These are phyloP conservation scores for Knoxia roxburghii DNA, from an alignment of 257 asterid genomes.

Conservation along the genomic window DNA sequence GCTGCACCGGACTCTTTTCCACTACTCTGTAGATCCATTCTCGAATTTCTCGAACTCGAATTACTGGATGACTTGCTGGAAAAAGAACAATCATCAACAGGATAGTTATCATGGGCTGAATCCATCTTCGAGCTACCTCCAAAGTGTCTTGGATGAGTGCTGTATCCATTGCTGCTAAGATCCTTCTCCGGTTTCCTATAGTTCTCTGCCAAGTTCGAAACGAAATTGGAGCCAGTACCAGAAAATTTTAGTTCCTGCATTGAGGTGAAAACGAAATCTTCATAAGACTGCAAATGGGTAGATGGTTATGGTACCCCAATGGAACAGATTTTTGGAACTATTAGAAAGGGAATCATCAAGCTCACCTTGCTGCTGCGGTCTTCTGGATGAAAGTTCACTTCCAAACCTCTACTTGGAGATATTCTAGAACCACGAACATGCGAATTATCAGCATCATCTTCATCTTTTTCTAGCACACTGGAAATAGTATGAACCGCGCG, in stretches of 20 bases:
- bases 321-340: too few species aligned
- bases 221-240: conserved; percentile 29
- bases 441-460: conserved; percentile 32
- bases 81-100: conserved; percentile 31
- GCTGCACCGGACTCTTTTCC: conserved; percentile 30
- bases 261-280: conserved; percentile 3
- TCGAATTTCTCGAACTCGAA: conserved; percentile 22
- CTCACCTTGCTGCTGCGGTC: conserved; percentile 49
- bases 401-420: conserved; percentile 28
- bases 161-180: conserved; percentile 27
- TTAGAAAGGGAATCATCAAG: conserved; percentile 5
- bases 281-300: not conserved
- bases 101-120: conserved; percentile 31
- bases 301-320: too few species aligned
- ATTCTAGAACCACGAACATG: conserved; percentile 23
- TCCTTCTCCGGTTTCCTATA: conserved; percentile 26
- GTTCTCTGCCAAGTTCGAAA: conserved; percentile 32
- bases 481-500: conserved; percentile 44
- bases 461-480: conserved; percentile 29
- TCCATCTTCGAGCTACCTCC: conserved; percentile 27
- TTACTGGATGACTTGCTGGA: conserved; percentile 37
- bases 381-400: conserved; percentile 31
- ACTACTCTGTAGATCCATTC: conserved; percentile 31
- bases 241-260: conserved; percentile 51
- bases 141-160: conserved; percentile 23